These are phyloP conservation scores for Boletus vinaceobasis DNA, from an alignment of 768 basidiomycete species.

Conservation along the genomic window DNA sequence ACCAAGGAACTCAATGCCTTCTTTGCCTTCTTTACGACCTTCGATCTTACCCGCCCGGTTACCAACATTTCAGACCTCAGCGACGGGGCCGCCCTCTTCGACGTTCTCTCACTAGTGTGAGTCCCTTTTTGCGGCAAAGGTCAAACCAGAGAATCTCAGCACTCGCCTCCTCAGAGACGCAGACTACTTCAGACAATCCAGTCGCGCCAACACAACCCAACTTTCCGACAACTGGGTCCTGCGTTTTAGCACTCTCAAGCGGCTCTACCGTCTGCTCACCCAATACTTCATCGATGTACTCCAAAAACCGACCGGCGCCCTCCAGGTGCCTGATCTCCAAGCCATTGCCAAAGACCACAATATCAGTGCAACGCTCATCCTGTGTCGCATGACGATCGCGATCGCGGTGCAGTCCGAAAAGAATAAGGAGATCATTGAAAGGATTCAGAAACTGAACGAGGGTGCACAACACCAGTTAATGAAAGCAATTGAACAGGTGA, in stretches of 20 bases:
- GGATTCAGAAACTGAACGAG: slow-evolving; percentile 82
- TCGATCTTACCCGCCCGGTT: slow-evolving; percentile 63
- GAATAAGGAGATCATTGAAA: slow-evolving; percentile 85
- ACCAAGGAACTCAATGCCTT: slow-evolving; percentile 75
- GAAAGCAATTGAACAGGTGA: slow-evolving; percentile 90
- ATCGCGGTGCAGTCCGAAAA: slow-evolving; percentile 87
- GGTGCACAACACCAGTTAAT: slow-evolving; percentile 85
- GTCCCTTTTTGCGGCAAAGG: slow-evolving; percentile 24
- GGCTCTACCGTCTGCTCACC: slow-evolving; percentile 82
- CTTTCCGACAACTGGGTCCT: slow-evolving; percentile 87
- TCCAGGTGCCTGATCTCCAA: slow-evolving; percentile 88
- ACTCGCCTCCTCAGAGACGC: slow-evolving; percentile 52
- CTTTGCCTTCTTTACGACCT: slow-evolving; percentile 75
- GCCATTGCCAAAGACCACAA: slow-evolving; percentile 77
- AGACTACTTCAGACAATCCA: slow-evolving; percentile 69
- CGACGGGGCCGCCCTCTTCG: slow-evolving; percentile 75
- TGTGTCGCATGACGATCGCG: slow-evolving; percentile 81
- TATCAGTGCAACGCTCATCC: slow-evolving; percentile 58
- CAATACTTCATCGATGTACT: slow-evolving; percentile 85
- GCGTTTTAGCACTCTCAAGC: slow-evolving; percentile 78
- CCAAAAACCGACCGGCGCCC: slow-evolving; percentile 68
- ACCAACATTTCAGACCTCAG: slow-evolving; percentile 65
- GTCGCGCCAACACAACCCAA: slow-evolving; percentile 54
- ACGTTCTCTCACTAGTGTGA: slow-evolving; percentile 74
- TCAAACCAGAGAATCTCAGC: slow-evolving; percentile 8